These are phyloP conservation scores for Monoraphidium neglectum DNA, from an alignment of 139 green algal genomes.

Conservation along the genomic window DNA sequence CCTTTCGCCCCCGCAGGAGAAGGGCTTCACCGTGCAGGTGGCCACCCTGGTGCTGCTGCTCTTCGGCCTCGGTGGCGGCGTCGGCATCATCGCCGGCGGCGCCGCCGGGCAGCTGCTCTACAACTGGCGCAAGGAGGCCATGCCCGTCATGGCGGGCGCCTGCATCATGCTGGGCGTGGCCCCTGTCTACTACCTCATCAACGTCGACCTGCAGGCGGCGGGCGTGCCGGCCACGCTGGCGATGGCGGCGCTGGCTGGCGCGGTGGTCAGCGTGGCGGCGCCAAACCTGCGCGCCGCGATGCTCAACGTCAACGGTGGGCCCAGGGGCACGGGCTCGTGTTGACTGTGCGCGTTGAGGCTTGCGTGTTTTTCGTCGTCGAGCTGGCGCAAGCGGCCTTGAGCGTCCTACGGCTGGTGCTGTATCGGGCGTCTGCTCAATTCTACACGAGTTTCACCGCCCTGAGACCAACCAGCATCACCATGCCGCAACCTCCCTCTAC, in stretches of 20 bases:
- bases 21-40: slow-evolving; percentile 45
- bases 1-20: slow-evolving; percentile 25
- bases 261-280: slow-evolving; percentile 40
- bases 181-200: slow-evolving; percentile 72
- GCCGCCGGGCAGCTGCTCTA: slow-evolving; percentile 80
- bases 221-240: slow-evolving; percentile 13
- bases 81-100: slow-evolving; percentile 70
- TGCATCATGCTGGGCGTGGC: slow-evolving; percentile 51
- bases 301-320: slow-evolving; percentile 74
- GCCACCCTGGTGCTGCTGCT: slow-evolving; percentile 68
- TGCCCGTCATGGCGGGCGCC: slow-evolving; percentile 43
- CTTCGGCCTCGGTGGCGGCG: slow-evolving; percentile 65
- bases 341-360: too few species aligned
- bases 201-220: slow-evolving; percentile 41
- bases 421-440: too few species aligned
- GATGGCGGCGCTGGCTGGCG: slow-evolving; percentile 45
- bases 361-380: too few species aligned
- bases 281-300: slow-evolving; percentile 73
- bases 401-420: too few species aligned
- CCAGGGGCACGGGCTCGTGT: too few species aligned
- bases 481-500: too few species aligned
- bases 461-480: too few species aligned
- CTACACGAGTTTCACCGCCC: too few species aligned
- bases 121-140: slow-evolving; percentile 60
- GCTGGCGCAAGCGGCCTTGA: too few species aligned